A percentile compares a stretch with the other conserved stretches of the same genome.
Conservation (phyloP, 352 stramenopile species). For the Phytophthora cajani region DNA sequence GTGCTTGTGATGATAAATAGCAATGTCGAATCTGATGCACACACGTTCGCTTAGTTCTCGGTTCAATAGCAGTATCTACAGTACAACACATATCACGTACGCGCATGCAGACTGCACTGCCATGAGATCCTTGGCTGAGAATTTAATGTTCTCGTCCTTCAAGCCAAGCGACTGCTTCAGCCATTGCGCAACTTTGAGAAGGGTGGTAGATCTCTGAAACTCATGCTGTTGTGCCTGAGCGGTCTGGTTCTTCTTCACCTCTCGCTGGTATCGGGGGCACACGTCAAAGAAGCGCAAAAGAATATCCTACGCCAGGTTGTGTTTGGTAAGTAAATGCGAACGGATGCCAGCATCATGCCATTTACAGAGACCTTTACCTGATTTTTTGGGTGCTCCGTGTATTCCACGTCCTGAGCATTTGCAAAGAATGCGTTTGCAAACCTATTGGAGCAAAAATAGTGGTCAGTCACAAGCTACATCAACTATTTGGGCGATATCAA, state of each 20-base stretch:
- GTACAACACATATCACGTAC: conserved; percentile 26
- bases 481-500: background rate
- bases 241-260: conserved; percentile 55
- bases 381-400: conserved; percentile 45
- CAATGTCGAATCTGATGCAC: conserved; percentile 49
- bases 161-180: conserved; percentile 37
- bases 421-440: conserved; percentile 64
- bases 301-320: conserved; percentile 34
- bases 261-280: conserved; percentile 55
- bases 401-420: conserved; percentile 51
- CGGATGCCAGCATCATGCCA: background rate
- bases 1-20: conserved; percentile 44
- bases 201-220: conserved; percentile 41
- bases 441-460: conserved; percentile 20
- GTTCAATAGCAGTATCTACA: conserved; percentile 1
- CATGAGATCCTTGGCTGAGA: conserved; percentile 43
- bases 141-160: conserved; percentile 24
- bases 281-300: conserved; percentile 69
- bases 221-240: conserved; percentile 32
- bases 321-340: background rate
- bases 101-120: conserved; percentile 52
- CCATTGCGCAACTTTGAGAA: conserved; percentile 15
- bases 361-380: conserved; percentile 26
- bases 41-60: background rate
- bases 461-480: background rate